Percentiles rank a stretch among this genome's conserved stretches.
These are phyloP conservation scores for Mytilinidion resinicola DNA, from an alignment of 495 filamentous ascomycete genomes.

Conservation along the genomic window DNA sequence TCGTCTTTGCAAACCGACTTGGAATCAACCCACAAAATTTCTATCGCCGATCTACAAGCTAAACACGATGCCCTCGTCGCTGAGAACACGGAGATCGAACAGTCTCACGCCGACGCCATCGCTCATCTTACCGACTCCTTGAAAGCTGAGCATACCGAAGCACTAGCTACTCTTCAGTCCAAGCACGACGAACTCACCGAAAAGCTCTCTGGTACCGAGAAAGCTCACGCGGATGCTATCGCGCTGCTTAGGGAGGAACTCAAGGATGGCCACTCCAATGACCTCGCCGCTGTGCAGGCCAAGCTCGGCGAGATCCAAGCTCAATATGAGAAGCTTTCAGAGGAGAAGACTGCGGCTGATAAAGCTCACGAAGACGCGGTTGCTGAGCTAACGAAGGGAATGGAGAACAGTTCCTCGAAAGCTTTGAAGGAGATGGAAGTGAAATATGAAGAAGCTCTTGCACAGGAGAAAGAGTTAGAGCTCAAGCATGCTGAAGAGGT, in stretches of 20 bases:
- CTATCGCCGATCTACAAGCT: constrained; percentile 10
- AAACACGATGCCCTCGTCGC: constrained; percentile 19
- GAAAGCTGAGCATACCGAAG: constrained; percentile 15
- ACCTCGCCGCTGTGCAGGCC: constrained; percentile 14
- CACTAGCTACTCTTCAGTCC: constrained; percentile 5
- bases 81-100: constrained; percentile 11
- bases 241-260: constrained; percentile 22
- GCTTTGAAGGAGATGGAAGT: constrained; percentile 19
- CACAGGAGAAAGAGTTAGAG: neutral
- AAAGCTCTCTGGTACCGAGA: constrained; percentile 14
- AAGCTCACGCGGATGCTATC: constrained; percentile 24
- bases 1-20: constrained; percentile 4
- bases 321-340: constrained; percentile 10
- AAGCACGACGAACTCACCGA: constrained; percentile 11
- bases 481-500: neutral
- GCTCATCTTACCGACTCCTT: constrained; percentile 18
- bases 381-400: constrained; percentile 16
- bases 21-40: neutral
- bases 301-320: constrained; percentile 17
- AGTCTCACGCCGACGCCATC: constrained; percentile 19
- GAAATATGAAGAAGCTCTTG: constrained; percentile 14
- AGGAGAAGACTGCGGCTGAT: constrained; percentile 14
- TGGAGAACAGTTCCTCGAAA: constrained; percentile 19
- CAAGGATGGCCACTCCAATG: constrained; percentile 21
- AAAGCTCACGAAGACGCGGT: constrained; percentile 22